phyloP scores from a whole-genome alignment of 2,329 filamentous ascomycete genomes.

The Phyllosticta citrichinensis region DNA sequence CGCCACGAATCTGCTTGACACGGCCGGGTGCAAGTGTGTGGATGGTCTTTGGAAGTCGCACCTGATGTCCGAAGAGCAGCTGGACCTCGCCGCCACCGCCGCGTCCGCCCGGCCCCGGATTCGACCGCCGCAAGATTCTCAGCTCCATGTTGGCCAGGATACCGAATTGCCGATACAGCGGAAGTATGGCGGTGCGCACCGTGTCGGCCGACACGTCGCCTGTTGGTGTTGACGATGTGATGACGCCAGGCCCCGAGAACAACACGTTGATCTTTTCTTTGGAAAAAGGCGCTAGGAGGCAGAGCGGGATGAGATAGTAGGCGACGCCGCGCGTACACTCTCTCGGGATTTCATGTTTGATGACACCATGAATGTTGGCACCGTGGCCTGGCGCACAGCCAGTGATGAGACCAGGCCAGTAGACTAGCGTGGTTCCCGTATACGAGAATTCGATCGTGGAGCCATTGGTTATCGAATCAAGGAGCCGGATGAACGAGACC shows the following conservation, averaged over 20 bases:
- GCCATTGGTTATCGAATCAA: conserved; percentile 93
- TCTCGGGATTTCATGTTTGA: conserved; percentile 70
- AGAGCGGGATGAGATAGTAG: conserved; percentile 85
- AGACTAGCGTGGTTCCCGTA: conserved; percentile 86
- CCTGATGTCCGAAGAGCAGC: conserved; percentile 83
- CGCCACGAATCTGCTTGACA: conserved; percentile 80
- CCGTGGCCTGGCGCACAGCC: conserved; percentile 70
- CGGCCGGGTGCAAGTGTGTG: conserved; percentile 76
- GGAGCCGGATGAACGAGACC: conserved; percentile 87
- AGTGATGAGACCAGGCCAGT: conserved; percentile 84
- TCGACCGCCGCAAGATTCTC: conserved; percentile 64
- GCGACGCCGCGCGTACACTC: conserved; percentile 72
- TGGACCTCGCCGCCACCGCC: conserved; percentile 91
- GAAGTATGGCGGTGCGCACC: conserved; percentile 84
- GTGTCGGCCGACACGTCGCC: conserved; percentile 89
- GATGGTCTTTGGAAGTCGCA: conserved; percentile 85
- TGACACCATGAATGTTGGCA: conserved; percentile 58
- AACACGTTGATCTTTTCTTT: conserved; percentile 85
- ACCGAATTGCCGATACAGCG: conserved; percentile 81
- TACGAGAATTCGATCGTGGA: conserved; percentile 91
- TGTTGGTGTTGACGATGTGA: conserved; percentile 72
- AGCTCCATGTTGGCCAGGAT: conserved; percentile 81
- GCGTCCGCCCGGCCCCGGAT: conserved; percentile 61
- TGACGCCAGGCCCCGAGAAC: conserved; percentile 83
- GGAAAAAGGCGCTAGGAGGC: conserved; percentile 83